Conservation (phyloP, 2,329 filamentous ascomycete species). For the Aspergillus sp. region DNA sequence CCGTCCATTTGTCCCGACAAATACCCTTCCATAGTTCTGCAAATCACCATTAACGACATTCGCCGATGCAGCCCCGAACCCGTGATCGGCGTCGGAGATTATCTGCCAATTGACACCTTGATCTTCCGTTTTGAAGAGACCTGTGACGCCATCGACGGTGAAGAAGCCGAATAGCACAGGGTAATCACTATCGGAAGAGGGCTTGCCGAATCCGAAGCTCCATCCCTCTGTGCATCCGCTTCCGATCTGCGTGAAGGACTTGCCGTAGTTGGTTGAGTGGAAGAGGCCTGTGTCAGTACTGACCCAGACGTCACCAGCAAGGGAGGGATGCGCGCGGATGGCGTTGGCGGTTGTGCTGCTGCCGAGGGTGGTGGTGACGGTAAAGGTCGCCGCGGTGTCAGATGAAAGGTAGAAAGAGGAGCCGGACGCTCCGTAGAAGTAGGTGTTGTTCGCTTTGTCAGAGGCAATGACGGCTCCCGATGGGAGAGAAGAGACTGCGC, state of each 20-base stretch:
- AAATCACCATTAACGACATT: slow-evolving; percentile 32
- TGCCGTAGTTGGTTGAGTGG: slow-evolving; percentile 55
- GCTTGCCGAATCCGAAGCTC: slow-evolving; percentile 29
- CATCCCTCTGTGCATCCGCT: slow-evolving; percentile 19
- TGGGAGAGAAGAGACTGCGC: slow-evolving; percentile 49
- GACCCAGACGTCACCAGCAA: slow-evolving; percentile 26
- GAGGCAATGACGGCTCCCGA: slow-evolving; percentile 53
- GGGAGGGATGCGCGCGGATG: slow-evolving; percentile 23
- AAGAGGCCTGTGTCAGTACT: slow-evolving; percentile 56
- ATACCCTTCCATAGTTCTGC: slow-evolving; percentile 32
- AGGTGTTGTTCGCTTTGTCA: slow-evolving; percentile 55
- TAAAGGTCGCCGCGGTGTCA: slow-evolving; percentile 52
- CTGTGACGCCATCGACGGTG: slow-evolving; percentile 24
- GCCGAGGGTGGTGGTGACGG: slow-evolving; percentile 40
- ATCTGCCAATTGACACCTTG: slow-evolving; percentile 28
- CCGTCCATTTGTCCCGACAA: slow-evolving; percentile 37
- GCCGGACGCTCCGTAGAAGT: slow-evolving; percentile 55
- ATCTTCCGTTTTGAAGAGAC: slow-evolving; percentile 30
- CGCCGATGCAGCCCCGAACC: slow-evolving; percentile 27
- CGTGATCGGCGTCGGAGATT: slow-evolving; percentile 29
- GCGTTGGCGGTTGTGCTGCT: slow-evolving; percentile 26
- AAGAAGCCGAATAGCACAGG: slow-evolving; percentile 32
- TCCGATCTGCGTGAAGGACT: slow-evolving; percentile 46
- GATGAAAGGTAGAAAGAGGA: slow-evolving; percentile 55
- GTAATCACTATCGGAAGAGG: slow-evolving; percentile 18